Evolutionary conservation across 495 filamentous ascomycete species (phyloP).

Genomic region (Penicillium nucicola): DNA sequence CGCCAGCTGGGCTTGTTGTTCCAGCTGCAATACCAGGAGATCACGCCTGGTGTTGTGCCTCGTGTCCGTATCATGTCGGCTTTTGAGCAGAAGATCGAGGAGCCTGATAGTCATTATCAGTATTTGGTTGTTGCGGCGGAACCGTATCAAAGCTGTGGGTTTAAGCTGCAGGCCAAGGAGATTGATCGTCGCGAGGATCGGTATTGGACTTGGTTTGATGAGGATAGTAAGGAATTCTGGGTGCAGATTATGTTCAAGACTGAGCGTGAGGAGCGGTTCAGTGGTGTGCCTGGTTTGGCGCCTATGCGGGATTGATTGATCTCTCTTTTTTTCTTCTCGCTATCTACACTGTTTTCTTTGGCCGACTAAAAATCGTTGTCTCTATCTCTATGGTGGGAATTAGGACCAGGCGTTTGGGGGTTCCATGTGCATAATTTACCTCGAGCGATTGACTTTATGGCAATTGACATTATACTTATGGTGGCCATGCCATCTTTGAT

Average conservation of each 20-base stretch:
- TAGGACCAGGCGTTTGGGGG: constrained; percentile 19
- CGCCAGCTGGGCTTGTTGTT: constrained; percentile 87
- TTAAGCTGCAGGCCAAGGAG: constrained; percentile 94
- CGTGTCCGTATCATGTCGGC: constrained; percentile 96
- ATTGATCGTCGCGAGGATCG: constrained; percentile 82
- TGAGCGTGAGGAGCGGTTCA: constrained; percentile 93
- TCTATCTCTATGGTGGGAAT: constrained; percentile 11
- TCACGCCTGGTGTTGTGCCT: constrained; percentile 69
- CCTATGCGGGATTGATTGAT: constrained; percentile 37
- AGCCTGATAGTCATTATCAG: constrained; percentile 90
- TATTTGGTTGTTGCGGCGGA: constrained; percentile 95
- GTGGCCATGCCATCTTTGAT: not conserved
- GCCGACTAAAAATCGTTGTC: constrained; percentile 4
- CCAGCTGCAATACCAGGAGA: constrained; percentile 94
- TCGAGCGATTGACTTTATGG: constrained; percentile 13
- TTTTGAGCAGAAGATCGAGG: constrained; percentile 92
- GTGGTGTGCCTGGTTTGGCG: constrained; percentile 86
- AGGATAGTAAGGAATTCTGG: constrained; percentile 96
- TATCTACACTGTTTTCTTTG: not conserved
- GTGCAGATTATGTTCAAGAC: constrained; percentile 99
- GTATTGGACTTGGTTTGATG: constrained; percentile 95
- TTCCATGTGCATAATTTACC: constrained; percentile 10
- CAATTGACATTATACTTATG: not conserved
- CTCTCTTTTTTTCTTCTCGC: not conserved
- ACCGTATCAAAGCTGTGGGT: constrained; percentile 95